These are phyloP conservation scores for Trametes sanguinea DNA, from an alignment of 768 basidiomycete genomes.

Conservation along the genomic window DNA sequence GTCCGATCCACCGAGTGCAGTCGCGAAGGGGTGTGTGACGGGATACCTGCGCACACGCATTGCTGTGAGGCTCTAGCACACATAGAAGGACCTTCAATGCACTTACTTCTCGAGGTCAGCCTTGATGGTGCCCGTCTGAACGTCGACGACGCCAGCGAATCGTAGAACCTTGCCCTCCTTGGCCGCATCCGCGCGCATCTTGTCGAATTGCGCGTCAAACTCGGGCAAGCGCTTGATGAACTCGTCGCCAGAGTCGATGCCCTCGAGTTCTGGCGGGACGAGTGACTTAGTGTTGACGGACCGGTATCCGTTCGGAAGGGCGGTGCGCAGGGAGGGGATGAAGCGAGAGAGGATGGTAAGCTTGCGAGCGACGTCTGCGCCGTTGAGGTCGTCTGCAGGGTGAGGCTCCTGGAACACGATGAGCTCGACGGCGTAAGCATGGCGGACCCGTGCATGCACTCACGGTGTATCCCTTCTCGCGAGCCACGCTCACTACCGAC, in stretches of 20 bases:
- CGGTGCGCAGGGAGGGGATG: conserved; percentile 52
- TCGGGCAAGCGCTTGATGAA: conserved; percentile 80
- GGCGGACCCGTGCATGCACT: conserved; percentile 20
- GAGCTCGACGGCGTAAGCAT: background rate
- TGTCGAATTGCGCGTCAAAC: conserved; percentile 78
- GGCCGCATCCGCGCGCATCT: conserved; percentile 76
- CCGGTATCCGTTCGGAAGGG: conserved; percentile 74
- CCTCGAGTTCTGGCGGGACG: conserved; percentile 74
- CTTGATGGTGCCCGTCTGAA: conserved; percentile 66
- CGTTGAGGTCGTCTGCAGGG: conserved; percentile 95
- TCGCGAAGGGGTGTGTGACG: conserved; percentile 88
- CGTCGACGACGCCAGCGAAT: conserved; percentile 94
- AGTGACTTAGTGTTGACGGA: conserved; percentile 85
- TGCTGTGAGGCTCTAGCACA: background rate
- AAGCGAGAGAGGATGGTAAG: conserved; percentile 91
- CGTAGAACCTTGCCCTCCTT: conserved; percentile 83
- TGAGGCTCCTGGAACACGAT: conserved; percentile 78
- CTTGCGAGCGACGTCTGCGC: conserved; percentile 96
- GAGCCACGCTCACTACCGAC: conserved; percentile 83
- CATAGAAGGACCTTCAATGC: background rate
- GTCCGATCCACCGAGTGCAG: conserved; percentile 93
- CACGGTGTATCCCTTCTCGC: conserved; percentile 94
- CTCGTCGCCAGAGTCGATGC: conserved; percentile 71
- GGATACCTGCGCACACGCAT: conserved; percentile 65
- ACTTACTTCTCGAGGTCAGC: conserved; percentile 84